phyloP scores from a whole-genome alignment of 805 yeast species.

The Kazachstania psychrophila region DNA sequence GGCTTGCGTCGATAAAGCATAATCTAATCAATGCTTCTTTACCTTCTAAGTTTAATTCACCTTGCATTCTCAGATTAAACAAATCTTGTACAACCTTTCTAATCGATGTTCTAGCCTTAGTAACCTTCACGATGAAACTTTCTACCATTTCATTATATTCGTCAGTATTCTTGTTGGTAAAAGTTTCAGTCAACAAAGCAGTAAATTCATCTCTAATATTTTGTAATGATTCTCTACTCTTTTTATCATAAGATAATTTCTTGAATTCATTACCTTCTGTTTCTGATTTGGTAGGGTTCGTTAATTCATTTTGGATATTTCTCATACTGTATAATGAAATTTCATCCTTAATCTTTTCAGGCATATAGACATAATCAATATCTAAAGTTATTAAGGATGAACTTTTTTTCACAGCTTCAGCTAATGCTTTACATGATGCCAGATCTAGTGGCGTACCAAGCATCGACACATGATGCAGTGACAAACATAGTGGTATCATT shows the following conservation, averaged over 20 bases:
- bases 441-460: conserved; percentile 56
- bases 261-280: background rate
- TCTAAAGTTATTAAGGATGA: conserved; percentile 56
- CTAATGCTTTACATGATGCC: conserved; percentile 53
- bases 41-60: conserved; percentile 56
- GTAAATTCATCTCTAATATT: conserved; percentile 47
- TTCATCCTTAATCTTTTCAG: conserved; percentile 50
- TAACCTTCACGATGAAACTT: conserved; percentile 33
- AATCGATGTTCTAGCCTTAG: conserved; percentile 32
- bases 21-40: conserved; percentile 69
- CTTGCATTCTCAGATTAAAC: conserved; percentile 46
- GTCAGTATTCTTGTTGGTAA: conserved; percentile 12
- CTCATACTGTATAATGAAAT: conserved; percentile 72
- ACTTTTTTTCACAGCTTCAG: conserved; percentile 57
- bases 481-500: conserved; percentile 58
- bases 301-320: conserved; percentile 58
- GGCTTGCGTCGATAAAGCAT: conserved; percentile 60
- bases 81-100: conserved; percentile 47
- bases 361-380: conserved; percentile 49
- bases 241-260: background rate
- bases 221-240: conserved; percentile 26
- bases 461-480: conserved; percentile 57
- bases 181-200: conserved; percentile 34
- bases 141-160: conserved; percentile 22
- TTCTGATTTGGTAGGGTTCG: conserved; percentile 11